Percentiles rank a stretch among this genome's conserved stretches.
Conservation (phyloP, 345 rosid genomes). For the Citrus cavaleriei region DNA sequence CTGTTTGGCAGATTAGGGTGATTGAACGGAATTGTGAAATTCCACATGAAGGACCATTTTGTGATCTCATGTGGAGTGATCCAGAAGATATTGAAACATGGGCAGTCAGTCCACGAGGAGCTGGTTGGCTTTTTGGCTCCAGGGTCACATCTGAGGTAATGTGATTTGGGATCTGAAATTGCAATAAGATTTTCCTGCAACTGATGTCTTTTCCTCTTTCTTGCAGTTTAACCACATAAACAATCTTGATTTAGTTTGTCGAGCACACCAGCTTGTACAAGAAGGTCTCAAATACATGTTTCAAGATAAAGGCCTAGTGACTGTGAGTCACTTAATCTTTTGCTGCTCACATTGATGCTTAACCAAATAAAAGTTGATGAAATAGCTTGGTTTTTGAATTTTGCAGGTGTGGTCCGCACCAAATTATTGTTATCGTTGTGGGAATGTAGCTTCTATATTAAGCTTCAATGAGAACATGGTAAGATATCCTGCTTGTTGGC, state of each 20-base stretch:
- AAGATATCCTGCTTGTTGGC: conserved; percentile 20
- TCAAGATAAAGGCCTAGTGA: conserved; percentile 99
- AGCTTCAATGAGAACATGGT: conserved; percentile 98
- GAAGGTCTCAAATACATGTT: conserved; percentile 99
- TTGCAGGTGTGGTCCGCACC: conserved; percentile 99
- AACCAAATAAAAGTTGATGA: conserved; percentile 15
- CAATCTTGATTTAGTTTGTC: conserved; percentile 91
- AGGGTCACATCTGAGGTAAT: conserved; percentile 96
- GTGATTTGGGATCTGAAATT: background rate
- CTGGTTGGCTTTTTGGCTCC: conserved; percentile 99
- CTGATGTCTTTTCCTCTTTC: conserved; percentile 2
- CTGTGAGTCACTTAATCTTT: conserved; percentile 46
- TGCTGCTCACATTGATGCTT: background rate
- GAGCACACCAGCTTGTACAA: conserved; percentile 99
- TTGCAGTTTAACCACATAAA: conserved; percentile 93
- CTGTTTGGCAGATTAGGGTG: conserved; percentile 70
- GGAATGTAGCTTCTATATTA: conserved; percentile 98
- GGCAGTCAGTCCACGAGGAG: conserved; percentile 99
- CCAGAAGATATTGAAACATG: conserved; percentile 99
- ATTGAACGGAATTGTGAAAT: conserved; percentile 95
- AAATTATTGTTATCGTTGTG: conserved; percentile 98
- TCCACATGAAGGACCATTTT: conserved; percentile 99
- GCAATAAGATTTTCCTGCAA: background rate
- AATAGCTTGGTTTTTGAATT: conserved; percentile 19
- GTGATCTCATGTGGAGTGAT: conserved; percentile 99